Evolutionary conservation across 306 rosid genomes (phyloP).

Genomic region (Vicia faba): DNA sequence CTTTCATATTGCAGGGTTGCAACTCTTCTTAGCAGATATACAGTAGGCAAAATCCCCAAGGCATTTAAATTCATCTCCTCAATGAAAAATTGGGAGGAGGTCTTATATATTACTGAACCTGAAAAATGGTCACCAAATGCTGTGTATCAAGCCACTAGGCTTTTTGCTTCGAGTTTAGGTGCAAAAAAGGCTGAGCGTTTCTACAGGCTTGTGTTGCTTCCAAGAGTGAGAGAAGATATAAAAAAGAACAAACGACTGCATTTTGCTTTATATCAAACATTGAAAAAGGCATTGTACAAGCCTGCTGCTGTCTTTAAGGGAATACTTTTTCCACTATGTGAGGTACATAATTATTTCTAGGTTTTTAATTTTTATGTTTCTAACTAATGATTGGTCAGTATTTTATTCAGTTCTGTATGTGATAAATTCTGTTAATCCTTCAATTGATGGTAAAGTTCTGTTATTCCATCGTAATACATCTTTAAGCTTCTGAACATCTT

Average conservation of each 20-base stretch:
- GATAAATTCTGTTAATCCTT: constrained; percentile 17
- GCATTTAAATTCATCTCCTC: constrained; percentile 79
- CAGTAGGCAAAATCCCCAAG: constrained; percentile 76
- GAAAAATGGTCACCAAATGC: constrained; percentile 96
- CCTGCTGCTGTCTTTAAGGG: constrained; percentile 94
- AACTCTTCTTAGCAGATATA: constrained; percentile 61
- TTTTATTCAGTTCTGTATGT: constrained; percentile 13
- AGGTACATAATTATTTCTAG: constrained; percentile 53
- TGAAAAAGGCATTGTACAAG: constrained; percentile 86
- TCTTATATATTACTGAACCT: constrained; percentile 81
- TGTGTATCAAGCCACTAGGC: constrained; percentile 78
- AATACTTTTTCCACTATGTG: constrained; percentile 79
- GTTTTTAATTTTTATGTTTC: constrained; percentile 20
- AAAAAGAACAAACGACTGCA: constrained; percentile 75
- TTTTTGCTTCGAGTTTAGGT: constrained; percentile 81
- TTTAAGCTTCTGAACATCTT: neutral
- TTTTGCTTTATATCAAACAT: constrained; percentile 80
- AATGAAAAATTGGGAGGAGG: constrained; percentile 76
- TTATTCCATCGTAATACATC: neutral
- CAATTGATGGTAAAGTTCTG: neutral
- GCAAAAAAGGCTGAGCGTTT: constrained; percentile 75
- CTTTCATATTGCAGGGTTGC: constrained; percentile 61
- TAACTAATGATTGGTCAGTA: neutral
- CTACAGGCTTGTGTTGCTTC: constrained; percentile 86
- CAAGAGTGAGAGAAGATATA: constrained; percentile 83